Evolutionary conservation across 2,329 filamentous ascomycete genomes (phyloP).

Genomic region (Pseudophaeomoniella oleicola): DNA sequence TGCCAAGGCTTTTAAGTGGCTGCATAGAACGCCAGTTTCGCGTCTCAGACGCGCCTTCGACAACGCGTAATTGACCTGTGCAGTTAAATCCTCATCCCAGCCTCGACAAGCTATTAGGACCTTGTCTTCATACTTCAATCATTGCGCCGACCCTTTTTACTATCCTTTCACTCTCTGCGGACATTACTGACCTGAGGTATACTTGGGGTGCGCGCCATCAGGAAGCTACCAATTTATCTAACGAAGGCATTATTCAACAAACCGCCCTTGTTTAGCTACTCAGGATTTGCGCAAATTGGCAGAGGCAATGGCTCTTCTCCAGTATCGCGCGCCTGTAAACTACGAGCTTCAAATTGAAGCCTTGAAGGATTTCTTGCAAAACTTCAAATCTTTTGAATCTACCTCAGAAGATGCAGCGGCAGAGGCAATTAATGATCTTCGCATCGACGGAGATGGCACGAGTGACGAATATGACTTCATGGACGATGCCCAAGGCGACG

Average conservation of each 20-base stretch:
- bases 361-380: slow-evolving; percentile 75
- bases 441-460: slow-evolving; percentile 72
- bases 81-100: slow-evolving; percentile 1
- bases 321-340: slow-evolving; percentile 64
- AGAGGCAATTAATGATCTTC: slow-evolving; percentile 69
- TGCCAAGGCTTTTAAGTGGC: background rate
- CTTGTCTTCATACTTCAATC: slow-evolving; percentile 4
- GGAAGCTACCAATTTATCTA: background rate
- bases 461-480: slow-evolving; percentile 90
- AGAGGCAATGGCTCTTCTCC: slow-evolving; percentile 69
- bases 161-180: background rate
- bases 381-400: slow-evolving; percentile 71
- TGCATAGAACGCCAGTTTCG: background rate
- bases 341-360: slow-evolving; percentile 69
- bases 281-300: background rate
- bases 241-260: background rate
- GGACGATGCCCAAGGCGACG: slow-evolving; percentile 45
- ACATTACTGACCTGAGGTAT: too few relatives aligned
- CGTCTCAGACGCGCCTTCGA: background rate
- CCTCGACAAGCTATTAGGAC: slow-evolving; percentile 1
- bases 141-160: background rate
- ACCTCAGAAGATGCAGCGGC: slow-evolving; percentile 52
- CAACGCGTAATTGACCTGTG: background rate
- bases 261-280: background rate
- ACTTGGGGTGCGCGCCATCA: too few relatives aligned